Percentiles rank a stretch among this genome's conserved stretches.
These are phyloP conservation scores for Somion occarium DNA, from an alignment of 1,284 basidiomycete species.

Conservation along the genomic window DNA sequence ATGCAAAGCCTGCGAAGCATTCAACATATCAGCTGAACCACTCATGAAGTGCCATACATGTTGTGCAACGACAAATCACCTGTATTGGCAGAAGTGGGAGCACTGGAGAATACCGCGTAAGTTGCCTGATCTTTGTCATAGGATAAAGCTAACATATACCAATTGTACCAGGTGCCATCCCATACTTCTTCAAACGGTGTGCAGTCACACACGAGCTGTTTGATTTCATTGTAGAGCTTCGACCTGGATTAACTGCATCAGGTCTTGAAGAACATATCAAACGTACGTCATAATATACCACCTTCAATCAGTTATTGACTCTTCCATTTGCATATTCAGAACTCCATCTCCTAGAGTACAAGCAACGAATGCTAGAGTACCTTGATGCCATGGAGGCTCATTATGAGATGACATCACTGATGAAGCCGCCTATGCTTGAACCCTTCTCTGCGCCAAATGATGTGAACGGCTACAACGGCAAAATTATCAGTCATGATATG, in stretches of 20 bases:
- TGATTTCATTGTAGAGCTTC: constrained; percentile 15
- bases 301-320: neutral
- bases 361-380: constrained; percentile 4
- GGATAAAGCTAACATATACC: neutral
- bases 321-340: constrained; percentile 7
- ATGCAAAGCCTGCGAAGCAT: constrained; percentile 13
- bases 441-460: constrained; percentile 6
- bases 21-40: neutral
- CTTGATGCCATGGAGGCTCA: constrained; percentile 1
- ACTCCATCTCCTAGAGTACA: constrained; percentile 13
- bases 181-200: constrained; percentile 14
- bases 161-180: constrained; percentile 11
- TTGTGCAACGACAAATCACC: constrained; percentile 10
- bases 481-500: constrained; percentile 10
- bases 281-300: constrained; percentile 4
- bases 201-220: constrained; percentile 16
- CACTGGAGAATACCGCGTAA: constrained; percentile 11
- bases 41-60: constrained; percentile 6
- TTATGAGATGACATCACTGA: neutral
- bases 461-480: constrained; percentile 8
- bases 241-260: constrained; percentile 10
- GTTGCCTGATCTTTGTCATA: neutral
- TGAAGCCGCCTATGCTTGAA: neutral
- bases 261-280: constrained; percentile 15
- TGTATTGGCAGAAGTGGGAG: constrained; percentile 13